A percentile compares a stretch with the other conserved stretches of the same genome.
These are phyloP conservation scores for Termitomyces eurrhizus DNA, from an alignment of 768 basidiomycete genomes.

Conservation along the genomic window DNA sequence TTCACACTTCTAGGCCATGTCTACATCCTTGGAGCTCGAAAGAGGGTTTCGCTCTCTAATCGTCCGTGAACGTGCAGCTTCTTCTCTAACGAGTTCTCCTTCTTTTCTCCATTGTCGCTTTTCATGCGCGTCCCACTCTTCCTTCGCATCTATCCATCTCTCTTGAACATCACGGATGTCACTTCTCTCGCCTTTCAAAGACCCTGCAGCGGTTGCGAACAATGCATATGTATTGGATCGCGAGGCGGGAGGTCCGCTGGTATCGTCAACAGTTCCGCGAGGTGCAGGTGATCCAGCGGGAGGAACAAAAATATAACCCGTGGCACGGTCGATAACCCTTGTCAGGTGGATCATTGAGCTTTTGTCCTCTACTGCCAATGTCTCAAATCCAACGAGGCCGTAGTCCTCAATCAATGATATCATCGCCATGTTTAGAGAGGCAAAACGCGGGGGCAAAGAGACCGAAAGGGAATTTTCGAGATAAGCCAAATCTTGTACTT, in stretches of 20 bases:
- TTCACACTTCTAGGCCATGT: conserved; percentile 6
- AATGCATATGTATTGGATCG: conserved; percentile 67
- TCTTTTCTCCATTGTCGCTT: conserved; percentile 72
- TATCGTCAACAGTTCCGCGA: conserved; percentile 30
- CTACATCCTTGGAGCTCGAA: conserved; percentile 9
- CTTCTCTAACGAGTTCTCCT: conserved; percentile 53
- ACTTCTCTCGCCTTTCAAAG: conserved; percentile 44
- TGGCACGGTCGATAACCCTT: conserved; percentile 82
- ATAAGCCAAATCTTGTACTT: conserved; percentile 93
- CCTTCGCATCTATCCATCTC: conserved; percentile 85
- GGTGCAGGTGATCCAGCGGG: conserved; percentile 27
- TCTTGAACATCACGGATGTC: conserved; percentile 82
- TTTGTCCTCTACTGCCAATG: conserved; percentile 97
- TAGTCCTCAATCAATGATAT: conserved; percentile 94
- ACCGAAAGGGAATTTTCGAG: conserved; percentile 71
- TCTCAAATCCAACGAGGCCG: conserved; percentile 92
- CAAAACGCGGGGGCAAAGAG: conserved; percentile 59
- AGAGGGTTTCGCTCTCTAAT: conserved; percentile 28
- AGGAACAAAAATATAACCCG: conserved; percentile 88
- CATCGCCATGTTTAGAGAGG: conserved; percentile 83
- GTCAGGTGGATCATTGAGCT: conserved; percentile 90
- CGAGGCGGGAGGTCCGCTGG: conserved; percentile 32
- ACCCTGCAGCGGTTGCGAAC: conserved; percentile 61
- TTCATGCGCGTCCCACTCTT: conserved; percentile 82
- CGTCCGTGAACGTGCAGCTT: conserved; percentile 28